Base-by-base conservation (phyloP, 2,329 filamentous ascomycete genomes). In the Trichoderma sp. region DNA sequence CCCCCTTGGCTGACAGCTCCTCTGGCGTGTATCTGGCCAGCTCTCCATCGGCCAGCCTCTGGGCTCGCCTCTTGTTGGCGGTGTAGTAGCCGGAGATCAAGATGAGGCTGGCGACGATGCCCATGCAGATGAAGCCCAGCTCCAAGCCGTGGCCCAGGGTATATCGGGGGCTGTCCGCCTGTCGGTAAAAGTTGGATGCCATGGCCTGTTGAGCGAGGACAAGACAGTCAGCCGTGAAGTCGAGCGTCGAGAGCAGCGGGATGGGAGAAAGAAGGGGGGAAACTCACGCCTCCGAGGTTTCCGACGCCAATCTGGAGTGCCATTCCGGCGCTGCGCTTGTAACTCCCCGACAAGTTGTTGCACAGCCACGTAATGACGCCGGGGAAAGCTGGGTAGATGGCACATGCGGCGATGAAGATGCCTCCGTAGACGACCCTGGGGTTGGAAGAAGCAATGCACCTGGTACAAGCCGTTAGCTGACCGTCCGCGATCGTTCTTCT, bases 311-410 rank as follows among this genome's bases (percentile, higher is more conserved):
- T 88, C 48, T 88, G 85, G 14, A 90, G 76, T 0, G 86, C 88
- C 82, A 89, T 89, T 1, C 86, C 87, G 0, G 82, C 83, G 9
- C 82, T 83, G 5, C 87, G 80, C 75, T 96, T 96, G 74, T 82
- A 82, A 52, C 78, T 80, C 0, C 82, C 81, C 63, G 93, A 87
- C 12, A 90, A 82, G 67, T 96, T 96, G 74, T 95, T 96, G 41
- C 85, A 85, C 0, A 88, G 79, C 92, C 92, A 96, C 0, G 89
- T 83, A 58, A 96, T 90, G 0, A 90, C 89, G 61, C 93, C 93
- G 0, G 91, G 81, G 65, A 95, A 90, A 30, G 86, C 88, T 0
- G 92, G 91, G 69, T 94, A 95, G 64, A 95, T 93, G 2, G 90
- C 90, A 65, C 91, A 83, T 0, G 91, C 89, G 0, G 86, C 89